phyloP scores from a whole-genome alignment of 257 asterid species.

The Fraxinus anomala region DNA sequence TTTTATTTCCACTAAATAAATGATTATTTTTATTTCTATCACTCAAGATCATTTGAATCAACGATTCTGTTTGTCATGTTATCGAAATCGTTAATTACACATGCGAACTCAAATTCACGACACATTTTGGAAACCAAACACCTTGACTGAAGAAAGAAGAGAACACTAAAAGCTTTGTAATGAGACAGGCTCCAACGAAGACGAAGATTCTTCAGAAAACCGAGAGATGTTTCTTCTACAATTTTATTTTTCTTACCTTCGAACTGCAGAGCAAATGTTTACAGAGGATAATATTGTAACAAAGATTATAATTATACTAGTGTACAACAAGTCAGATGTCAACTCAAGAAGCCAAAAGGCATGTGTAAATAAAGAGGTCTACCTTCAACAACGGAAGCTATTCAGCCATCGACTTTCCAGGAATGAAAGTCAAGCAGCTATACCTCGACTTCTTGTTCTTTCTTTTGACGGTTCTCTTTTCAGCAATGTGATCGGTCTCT shows the following conservation, averaged over 20 bases:
- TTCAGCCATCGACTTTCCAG: conserved; percentile 29
- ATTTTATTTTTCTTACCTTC: neutral
- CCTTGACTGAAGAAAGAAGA: neutral
- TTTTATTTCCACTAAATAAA: no score
- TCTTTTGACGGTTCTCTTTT: conserved; percentile 29
- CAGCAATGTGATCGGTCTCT: conserved; percentile 29
- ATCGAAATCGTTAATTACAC: no score
- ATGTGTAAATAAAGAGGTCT: neutral
- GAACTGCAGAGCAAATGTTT: neutral
- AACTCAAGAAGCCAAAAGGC: neutral
- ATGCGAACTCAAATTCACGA: no score
- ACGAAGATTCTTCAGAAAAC: neutral
- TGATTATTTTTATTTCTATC: no score
- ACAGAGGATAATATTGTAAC: neutral
- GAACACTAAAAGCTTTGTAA: neutral
- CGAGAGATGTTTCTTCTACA: neutral
- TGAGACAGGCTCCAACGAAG: neutral
- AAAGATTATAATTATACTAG: neutral
- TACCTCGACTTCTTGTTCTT: conserved; percentile 33
- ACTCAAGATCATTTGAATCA: no score
- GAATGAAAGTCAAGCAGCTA: conserved; percentile 48
- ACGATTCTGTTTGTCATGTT: no score
- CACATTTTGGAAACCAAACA: no score
- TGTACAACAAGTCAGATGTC: neutral
- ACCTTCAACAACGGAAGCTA: neutral